Base-by-base conservation (phyloP, 192 early-diverging fungal species). In the Hyaloraphidium curvatum region DNA sequence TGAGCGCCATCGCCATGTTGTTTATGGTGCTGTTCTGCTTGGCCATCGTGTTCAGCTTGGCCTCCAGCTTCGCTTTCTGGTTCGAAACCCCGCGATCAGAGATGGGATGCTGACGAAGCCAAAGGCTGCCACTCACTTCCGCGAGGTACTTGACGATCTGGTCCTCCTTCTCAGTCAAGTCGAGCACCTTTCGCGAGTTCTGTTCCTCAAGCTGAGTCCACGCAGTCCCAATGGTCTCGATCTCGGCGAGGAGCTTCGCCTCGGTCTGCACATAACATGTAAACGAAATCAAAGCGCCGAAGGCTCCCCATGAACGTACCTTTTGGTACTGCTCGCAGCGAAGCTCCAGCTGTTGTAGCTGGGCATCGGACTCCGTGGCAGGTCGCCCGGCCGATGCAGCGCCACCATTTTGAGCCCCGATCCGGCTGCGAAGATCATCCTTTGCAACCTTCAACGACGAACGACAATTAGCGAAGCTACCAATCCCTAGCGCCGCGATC, bases 141-240 rank as follows among this genome's bases (percentile, higher is more conserved):
- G 83, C 81, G n/a, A 80, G 55, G 1, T 89, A 64, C 37, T 80
- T 79, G 52, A 76, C 60, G 26, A 89, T 77, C 4, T 82, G 74
- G 53, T 89, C 84, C 61, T 88, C 82, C 66, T 83, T 87, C 35
- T 76, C 68, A 11, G 69, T 63, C 28, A 87, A 62, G 57, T 83
- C 76, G 54, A 88, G 74, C 2, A 89, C 82, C 53, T 84, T 84
- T 53, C 76, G 70, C 2, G 79, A 73, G 53, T 78, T 86, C 55
- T 88, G 84, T 48, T 88, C 84, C 58, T 93, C 86, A 23, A 94
- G 70, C 57, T 82, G 72, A 2, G 72, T 71, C 74, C 85, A 87
- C 14, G 78, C 77, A 22, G 67, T 62, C 0, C 73, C 77, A 5
- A 82, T 68, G 0, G 62, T 67, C 26, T 87, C 81, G 4, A 87